Evolutionary conservation across 1,284 basidiomycete species (phyloP), one percentile per base, ranked within the genome.

Genomic region (Ustilago xerochloae): DNA sequence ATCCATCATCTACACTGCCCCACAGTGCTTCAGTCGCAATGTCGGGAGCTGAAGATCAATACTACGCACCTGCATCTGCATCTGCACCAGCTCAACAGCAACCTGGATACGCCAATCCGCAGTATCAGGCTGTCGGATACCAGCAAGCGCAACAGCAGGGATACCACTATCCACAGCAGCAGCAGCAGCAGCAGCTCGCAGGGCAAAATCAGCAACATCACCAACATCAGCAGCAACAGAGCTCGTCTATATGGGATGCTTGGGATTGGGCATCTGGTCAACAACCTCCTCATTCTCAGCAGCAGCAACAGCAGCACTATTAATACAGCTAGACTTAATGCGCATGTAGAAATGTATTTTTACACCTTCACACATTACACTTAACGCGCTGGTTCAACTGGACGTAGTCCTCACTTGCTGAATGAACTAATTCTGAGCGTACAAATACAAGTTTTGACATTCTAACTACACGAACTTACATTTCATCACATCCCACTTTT

Each of bases 221-320:
- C 6, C 46, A 24, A 13, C 32, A 43, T 15, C 18, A 54, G 12
- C 13, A 54, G 1, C 39, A 54, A 24, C 47, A 35, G 10, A n/a
- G n/a, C n/a, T n/a, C n/a, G n/a, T n/a, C n/a, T n/a, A 33, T 49
- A 22, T 64, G 61, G 67, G n/a, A 63, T 18, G 62, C 48, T 12
- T 64, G 67, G 61, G 24, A 61, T 18, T 70, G 61, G 61, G 50
- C 39, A 3, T 56, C 61, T 32, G 51, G 28, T 28, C 48, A 48
- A 38, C 54, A 47, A 7, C 41, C 20, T 6, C 61, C 46, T 38
- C 18, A 32, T 26, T 6, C 33, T 6, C 57, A 46, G 0, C 52
- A 55, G 6, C 54, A 53, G 45, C 59, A 58, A 18, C 52, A 65
- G 8, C 38, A 62, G 16, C 47, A 32, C 16, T 43, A 45, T 28